Evolutionary conservation across 2,329 filamentous ascomycete genomes (phyloP).

Genomic region (Fusarium verticillioides): DNA sequence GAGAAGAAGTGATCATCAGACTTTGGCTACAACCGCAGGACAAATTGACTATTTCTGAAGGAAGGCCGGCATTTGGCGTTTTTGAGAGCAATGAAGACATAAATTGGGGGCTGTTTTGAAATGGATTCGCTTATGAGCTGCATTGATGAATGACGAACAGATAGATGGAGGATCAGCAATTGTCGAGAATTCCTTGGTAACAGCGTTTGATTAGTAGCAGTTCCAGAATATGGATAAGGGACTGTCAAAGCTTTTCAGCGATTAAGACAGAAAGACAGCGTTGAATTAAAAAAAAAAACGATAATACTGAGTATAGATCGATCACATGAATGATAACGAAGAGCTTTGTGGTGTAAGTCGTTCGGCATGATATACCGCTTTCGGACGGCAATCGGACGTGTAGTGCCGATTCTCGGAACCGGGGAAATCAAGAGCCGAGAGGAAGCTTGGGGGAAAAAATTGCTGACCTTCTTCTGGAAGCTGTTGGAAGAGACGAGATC

Average conservation of each 20-base stretch:
- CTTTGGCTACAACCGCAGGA: background rate
- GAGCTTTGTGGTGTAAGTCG: background rate
- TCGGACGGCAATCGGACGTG: slow-evolving; percentile 18
- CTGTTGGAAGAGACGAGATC: slow-evolving; percentile 53
- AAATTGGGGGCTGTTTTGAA: slow-evolving; percentile 29
- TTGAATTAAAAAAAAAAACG: slow-evolving; percentile 16
- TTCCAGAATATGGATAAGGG: slow-evolving; percentile 1
- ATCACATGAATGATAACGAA: background rate
- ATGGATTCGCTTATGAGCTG: slow-evolving; percentile 31
- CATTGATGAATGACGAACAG: slow-evolving; percentile 36
- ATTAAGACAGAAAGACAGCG: background rate
- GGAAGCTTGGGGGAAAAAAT: slow-evolving; percentile 49
- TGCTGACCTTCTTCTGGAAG: slow-evolving; percentile 54
- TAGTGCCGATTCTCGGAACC: slow-evolving; percentile 44
- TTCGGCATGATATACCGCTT: slow-evolving; percentile 13
- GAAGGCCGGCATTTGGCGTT: slow-evolving; percentile 38
- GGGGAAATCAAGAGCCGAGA: slow-evolving; percentile 49
- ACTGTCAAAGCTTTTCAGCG: background rate
- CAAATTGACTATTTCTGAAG: slow-evolving; percentile 8
- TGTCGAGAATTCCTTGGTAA: slow-evolving; percentile 19
- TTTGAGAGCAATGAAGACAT: slow-evolving; percentile 36
- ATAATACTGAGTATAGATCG: background rate
- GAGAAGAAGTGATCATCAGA: slow-evolving; percentile 38
- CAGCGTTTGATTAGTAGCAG: slow-evolving; percentile 13
- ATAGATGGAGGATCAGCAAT: slow-evolving; percentile 43